Evolutionary conservation across 2,329 filamentous ascomycete genomes (phyloP).

Genomic region (Colletotrichum eremochloae): DNA sequence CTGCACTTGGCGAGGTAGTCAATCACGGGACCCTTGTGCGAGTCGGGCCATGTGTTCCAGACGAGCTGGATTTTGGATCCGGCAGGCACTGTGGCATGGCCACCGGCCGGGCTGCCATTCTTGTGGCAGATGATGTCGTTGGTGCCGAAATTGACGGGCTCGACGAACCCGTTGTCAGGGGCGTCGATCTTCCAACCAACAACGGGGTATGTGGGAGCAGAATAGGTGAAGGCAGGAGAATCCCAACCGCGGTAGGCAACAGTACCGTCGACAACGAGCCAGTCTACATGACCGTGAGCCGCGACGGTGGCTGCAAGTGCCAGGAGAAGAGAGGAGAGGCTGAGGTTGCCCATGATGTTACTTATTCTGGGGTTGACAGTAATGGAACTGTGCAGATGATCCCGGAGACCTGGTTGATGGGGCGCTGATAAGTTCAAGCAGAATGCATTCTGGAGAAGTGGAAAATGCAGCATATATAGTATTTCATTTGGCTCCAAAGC

Average conservation of each 20-base stretch:
- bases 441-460: slow-evolving; percentile 10
- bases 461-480: slow-evolving; percentile 35
- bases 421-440: slow-evolving; percentile 33
- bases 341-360: slow-evolving; percentile 28
- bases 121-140: slow-evolving; percentile 64
- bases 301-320: slow-evolving; percentile 44
- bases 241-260: slow-evolving; percentile 57
- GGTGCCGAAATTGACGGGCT: slow-evolving; percentile 55
- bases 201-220: slow-evolving; percentile 45
- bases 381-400: neutral
- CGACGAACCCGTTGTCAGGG: slow-evolving; percentile 60
- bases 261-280: slow-evolving; percentile 47
- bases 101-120: slow-evolving; percentile 55
- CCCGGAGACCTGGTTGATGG: slow-evolving; percentile 24
- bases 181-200: slow-evolving; percentile 52
- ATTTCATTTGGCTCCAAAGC: neutral
- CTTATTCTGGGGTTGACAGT: neutral
- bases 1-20: slow-evolving; percentile 70
- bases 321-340: slow-evolving; percentile 41
- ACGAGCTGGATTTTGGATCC: slow-evolving; percentile 70
- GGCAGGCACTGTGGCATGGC: slow-evolving; percentile 63
- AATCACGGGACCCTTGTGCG: slow-evolving; percentile 72
- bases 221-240: slow-evolving; percentile 52
- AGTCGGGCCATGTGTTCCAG: slow-evolving; percentile 76
- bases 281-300: slow-evolving; percentile 52